Base-by-base conservation (phyloP, 306 rosid genomes). In the Acmispon strigosus region DNA sequence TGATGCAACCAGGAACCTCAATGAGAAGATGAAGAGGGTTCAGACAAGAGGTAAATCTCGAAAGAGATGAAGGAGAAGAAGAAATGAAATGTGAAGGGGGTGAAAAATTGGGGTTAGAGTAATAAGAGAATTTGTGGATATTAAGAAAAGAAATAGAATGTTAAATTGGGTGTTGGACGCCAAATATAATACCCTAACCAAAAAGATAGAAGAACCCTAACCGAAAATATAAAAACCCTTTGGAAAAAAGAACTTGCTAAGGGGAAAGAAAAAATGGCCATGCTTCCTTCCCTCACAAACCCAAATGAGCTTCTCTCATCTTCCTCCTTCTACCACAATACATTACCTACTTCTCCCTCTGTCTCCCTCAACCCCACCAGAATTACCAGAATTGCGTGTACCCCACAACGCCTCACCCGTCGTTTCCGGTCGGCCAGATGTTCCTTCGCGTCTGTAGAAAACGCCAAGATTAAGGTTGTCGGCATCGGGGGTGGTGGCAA, bases 401-500 rank as follows among this genome's bases (percentile, higher is more conserved):
- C 43, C 43, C 54, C 34, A 0, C 64, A 70, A 69, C 83, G 89
- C 32, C 75, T 47, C n/a, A 32, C 5, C 34, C 80, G 81, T 65
- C 85, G 80, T 74, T 74, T 73, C n/a, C 79, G 43, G 5, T 62
- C 77, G 0, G 84, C 83, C 2, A 79, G 78, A 73, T 94, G 96
- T 75, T 94, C 95, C 12, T 89, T 84, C 60, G 72, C 89, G 0
- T 71, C 82, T 18, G 60, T 83, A 37, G 97, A 94, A 62, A 80
- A 91, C 6, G 99, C 99, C 53, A 94, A 78, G 79, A 94, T 94
- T 79, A 94, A 94, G 86, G 99, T 94, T 6, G 88, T 94, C 13
- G 99, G 99, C 7, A 89, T 94, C 63, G 99, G 99, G 15, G 99
- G 99, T 1, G 99, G 99, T 8, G 99, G 99, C 62, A 94, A 91